Evolutionary conservation across 805 yeast species (phyloP), one percentile per base, ranked within the genome.

Genomic region (Komagataella phaffii): DNA sequence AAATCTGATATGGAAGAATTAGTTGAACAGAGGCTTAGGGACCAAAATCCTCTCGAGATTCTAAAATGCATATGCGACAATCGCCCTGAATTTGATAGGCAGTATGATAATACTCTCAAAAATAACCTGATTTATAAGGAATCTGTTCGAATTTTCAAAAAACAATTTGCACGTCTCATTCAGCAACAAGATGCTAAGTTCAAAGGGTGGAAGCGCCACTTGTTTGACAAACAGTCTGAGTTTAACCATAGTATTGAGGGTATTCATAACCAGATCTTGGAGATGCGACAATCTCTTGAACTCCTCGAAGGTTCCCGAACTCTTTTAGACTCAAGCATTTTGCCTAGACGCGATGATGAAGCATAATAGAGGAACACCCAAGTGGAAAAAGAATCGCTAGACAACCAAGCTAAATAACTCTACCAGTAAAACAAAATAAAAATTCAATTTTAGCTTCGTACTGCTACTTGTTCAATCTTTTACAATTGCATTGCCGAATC

Each of bases 151-250:
- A 61, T 65, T 45, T 62, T 75, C 55, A 76, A 74, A 58, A 67
- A 64, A 53, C 69, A 66, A 52, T 75, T 74, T 51, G 66, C 72
- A 19, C 73, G 68, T 17, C 60, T 71, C 21, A 73, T 79, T 46
- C 60, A 64, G 12, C 52, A 59, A 3, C 83, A 83, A 59, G 87
- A 82, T 54, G 65, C 61, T 48, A 74, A 76, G 55, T 82, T 83
- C 56, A 76, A 75, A 59, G 79, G 75, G 36, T 81, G 88, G 87
- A 80, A 80, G 59, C 65, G 63, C 52, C 76, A 76, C 0, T 66
- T 85, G 49, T 69, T 75, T 49, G 70, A 69, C 17, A 76, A 76
- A 58, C 89, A 84, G 63, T 68, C 66, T n/a, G 63, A 63, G 51
- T 74, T 79, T 55, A 83, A 83, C 57, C 63, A 68, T 47, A 84